Conservation (phyloP, 306 rosid species). For the Ziziphus jujuba region DNA sequence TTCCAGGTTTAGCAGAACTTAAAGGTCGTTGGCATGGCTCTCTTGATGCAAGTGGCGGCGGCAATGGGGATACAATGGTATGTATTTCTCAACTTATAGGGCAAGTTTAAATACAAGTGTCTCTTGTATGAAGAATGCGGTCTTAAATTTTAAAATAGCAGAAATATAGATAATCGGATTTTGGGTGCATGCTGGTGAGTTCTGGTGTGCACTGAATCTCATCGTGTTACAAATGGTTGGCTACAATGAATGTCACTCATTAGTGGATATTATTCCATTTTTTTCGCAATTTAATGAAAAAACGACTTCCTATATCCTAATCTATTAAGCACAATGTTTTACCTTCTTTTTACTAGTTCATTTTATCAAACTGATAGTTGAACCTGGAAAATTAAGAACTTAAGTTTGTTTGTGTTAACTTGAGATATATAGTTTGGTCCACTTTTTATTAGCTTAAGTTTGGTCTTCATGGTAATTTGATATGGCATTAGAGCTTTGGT, state of each 20-base stretch:
- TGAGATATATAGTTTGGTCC: no score
- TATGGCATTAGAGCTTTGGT: no score
- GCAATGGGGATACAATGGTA: constrained; percentile 97
- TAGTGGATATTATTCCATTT: constrained; percentile 1
- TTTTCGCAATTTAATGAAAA: constrained; percentile 12
- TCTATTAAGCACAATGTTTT: background rate
- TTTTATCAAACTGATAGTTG: background rate
- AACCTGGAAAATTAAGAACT: background rate
- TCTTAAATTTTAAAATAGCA: background rate
- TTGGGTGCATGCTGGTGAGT: constrained; percentile 2
- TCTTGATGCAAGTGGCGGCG: constrained; percentile 94
- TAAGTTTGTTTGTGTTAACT: no score
- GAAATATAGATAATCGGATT: background rate
- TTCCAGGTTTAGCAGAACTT: constrained; percentile 84
- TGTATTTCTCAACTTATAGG: constrained; percentile 22
- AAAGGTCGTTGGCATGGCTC: constrained; percentile 90
- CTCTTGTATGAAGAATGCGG: background rate
- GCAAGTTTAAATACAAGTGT: constrained; percentile 6
- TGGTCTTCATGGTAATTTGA: no score
- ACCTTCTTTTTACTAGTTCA: background rate
- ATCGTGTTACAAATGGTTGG: background rate
- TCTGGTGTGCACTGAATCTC: background rate
- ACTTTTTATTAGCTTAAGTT: no score
- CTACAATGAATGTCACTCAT: constrained; percentile 5
- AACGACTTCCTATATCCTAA: background rate